phyloP scores from a whole-genome alignment of 345 rosid genomes.

The Diplotaxis tenuifolia region DNA sequence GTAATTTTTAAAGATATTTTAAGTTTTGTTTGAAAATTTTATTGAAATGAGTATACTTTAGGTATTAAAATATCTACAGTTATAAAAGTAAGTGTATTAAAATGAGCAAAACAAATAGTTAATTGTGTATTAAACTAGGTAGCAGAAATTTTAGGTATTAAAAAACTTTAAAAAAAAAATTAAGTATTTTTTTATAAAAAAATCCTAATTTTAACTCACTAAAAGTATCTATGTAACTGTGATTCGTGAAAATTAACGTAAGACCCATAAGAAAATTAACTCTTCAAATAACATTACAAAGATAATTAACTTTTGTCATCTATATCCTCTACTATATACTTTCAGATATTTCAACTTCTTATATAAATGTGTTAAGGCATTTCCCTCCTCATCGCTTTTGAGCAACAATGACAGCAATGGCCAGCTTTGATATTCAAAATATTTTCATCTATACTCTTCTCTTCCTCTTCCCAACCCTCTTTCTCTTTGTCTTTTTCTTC shows the following conservation, averaged over 20 bases:
- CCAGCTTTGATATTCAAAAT: not conserved
- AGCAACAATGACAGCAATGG: not conserved
- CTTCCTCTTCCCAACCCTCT: not conserved
- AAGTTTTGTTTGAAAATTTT: no score
- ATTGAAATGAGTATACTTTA: no score
- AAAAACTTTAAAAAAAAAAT: no score
- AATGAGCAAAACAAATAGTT: no score
- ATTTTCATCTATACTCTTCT: not conserved
- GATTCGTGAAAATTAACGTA: not conserved
- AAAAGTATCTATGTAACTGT: not conserved
- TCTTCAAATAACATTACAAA: not conserved
- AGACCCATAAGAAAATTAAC: not conserved
- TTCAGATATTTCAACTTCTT: not conserved
- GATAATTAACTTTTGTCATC: not conserved
- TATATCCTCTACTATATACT: not conserved
- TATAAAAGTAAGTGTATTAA: no score
- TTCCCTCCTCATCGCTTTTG: not conserved
- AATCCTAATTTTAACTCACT: not conserved
- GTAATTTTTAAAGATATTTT: no score
- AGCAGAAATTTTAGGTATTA: no score
- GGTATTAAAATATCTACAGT: no score
- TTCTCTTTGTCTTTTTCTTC: not conserved
- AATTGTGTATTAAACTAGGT: no score
- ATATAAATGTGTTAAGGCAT: not conserved
- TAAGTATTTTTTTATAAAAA: no score